Percentiles rank a stretch among this genome's conserved stretches.
These are phyloP conservation scores for Agaricus blazei DNA, from an alignment of 768 basidiomycete species.

Conservation along the genomic window DNA sequence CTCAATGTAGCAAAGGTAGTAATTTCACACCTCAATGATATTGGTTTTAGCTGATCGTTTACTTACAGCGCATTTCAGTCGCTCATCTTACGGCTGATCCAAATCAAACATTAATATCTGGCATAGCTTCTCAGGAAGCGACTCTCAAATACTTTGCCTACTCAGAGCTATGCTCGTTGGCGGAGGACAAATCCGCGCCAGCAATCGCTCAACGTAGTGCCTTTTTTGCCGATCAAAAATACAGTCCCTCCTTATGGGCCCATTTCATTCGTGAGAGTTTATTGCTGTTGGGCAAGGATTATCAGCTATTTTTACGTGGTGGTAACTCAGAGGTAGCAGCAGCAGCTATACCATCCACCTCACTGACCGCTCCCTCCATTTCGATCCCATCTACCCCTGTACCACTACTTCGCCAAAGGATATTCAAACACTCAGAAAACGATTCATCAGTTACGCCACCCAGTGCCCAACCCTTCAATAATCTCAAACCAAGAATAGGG, in stretches of 20 bases:
- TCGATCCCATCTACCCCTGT: conserved; percentile 29
- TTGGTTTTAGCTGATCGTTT: not conserved
- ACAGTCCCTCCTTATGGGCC: conserved; percentile 59
- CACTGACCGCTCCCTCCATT: conserved; percentile 11
- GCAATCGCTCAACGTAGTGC: conserved; percentile 43
- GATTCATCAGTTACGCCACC: conserved; percentile 33
- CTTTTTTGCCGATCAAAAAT: conserved; percentile 67
- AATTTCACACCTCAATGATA: conserved; percentile 8
- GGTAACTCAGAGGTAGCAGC: conserved; percentile 37
- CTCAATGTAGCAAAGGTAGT: conserved; percentile 50
- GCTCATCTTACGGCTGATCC: conserved; percentile 44
- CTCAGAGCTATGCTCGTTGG: conserved; percentile 51
- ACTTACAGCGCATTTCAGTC: conserved; percentile 41
- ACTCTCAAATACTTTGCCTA: conserved; percentile 64
- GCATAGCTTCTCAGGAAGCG: conserved; percentile 47
- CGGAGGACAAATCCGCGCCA: conserved; percentile 35
- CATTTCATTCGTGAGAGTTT: conserved; percentile 54
- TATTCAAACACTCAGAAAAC: conserved; percentile 43
- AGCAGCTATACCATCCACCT: conserved; percentile 6
- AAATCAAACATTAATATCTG: conserved; percentile 55
- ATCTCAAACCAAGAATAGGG: conserved; percentile 46
- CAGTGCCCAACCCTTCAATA: conserved; percentile 56
- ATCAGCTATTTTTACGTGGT: conserved; percentile 57
- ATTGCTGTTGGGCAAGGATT: conserved; percentile 60
- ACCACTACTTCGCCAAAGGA: conserved; percentile 35